Percentiles rank a stretch among this genome's conserved stretches.
Evolutionary conservation across 139 green algal species (phyloP).

Genomic region (Volvox reticuliferus): DNA sequence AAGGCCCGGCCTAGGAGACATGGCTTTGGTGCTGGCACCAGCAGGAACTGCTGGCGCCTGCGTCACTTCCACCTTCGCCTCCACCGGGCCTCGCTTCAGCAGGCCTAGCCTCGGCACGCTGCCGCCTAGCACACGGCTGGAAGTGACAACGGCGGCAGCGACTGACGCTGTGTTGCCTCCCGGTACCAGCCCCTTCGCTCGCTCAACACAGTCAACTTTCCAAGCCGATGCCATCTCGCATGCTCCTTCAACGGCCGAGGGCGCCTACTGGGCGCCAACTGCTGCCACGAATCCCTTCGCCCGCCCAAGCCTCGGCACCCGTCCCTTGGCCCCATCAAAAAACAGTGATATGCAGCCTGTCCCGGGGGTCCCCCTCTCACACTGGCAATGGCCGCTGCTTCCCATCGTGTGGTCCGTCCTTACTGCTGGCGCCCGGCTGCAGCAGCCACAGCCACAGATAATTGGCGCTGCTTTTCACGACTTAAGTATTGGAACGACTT

Average conservation of each 20-base stretch:
- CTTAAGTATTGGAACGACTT: no score
- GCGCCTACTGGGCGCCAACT: background rate
- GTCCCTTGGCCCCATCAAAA: background rate
- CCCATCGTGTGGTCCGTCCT: no score
- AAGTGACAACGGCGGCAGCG: background rate
- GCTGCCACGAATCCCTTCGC: background rate
- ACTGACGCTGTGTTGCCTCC: background rate
- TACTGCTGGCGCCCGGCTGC: no score
- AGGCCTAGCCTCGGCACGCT: background rate
- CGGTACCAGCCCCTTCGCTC: background rate
- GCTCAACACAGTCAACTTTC: background rate
- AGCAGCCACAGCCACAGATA: no score
- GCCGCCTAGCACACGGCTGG: background rate
- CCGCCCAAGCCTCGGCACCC: background rate
- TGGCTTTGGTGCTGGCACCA: background rate
- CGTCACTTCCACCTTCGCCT: background rate
- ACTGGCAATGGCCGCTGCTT: background rate
- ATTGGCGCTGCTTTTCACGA: no score
- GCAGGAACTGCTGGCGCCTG: background rate
- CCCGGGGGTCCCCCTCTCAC: background rate
- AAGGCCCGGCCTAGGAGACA: background rate
- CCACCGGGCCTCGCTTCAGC: background rate
- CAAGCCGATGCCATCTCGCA: background rate
- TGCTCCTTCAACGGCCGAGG: background rate
- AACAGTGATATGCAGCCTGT: background rate